These are phyloP conservation scores for Pneumocystis wakefieldiae DNA, from an alignment of 1,139 yeast genomes.

Conservation along the genomic window DNA sequence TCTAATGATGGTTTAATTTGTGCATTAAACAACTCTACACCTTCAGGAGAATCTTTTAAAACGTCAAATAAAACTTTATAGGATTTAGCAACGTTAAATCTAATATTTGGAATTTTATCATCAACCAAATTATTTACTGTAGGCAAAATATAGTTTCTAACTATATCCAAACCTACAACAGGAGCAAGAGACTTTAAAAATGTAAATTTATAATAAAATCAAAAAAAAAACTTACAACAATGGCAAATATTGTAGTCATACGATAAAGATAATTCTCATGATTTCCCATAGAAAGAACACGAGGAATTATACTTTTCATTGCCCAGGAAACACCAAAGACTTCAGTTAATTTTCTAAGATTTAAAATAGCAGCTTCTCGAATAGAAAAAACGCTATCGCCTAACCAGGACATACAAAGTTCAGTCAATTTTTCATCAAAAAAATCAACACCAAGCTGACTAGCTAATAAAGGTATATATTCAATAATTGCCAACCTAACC, in stretches of 20 bases:
- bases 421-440: conserved; percentile 81
- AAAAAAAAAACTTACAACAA: conserved; percentile 24
- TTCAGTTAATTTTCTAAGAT: conserved; percentile 61
- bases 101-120: conserved; percentile 84
- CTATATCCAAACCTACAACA: conserved; percentile 36
- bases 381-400: conserved; percentile 97
- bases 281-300: conserved; percentile 38
- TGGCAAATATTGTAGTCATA: conserved; percentile 77
- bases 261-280: conserved; percentile 71
- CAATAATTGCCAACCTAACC: conserved; percentile 90
- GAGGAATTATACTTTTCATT: conserved; percentile 61
- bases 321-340: conserved; percentile 96
- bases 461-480: conserved; percentile 91
- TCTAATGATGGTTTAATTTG: conserved; percentile 51
- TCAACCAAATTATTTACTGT: conserved; percentile 54
- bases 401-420: conserved; percentile 87
- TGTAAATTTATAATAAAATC: background rate
- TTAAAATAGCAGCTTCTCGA: conserved; percentile 87
- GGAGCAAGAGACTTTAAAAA: conserved; percentile 42
- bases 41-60: conserved; percentile 9
- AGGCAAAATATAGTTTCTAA: conserved; percentile 57
- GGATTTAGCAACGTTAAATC: conserved; percentile 88
- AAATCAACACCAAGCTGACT: conserved; percentile 86
- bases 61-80: conserved; percentile 39
- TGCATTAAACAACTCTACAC: conserved; percentile 18